Percentiles rank a stretch among this genome's conserved stretches.
Evolutionary conservation across 169 alveolate genomes (phyloP).

Genomic region (Cryptosporidium sp.): DNA sequence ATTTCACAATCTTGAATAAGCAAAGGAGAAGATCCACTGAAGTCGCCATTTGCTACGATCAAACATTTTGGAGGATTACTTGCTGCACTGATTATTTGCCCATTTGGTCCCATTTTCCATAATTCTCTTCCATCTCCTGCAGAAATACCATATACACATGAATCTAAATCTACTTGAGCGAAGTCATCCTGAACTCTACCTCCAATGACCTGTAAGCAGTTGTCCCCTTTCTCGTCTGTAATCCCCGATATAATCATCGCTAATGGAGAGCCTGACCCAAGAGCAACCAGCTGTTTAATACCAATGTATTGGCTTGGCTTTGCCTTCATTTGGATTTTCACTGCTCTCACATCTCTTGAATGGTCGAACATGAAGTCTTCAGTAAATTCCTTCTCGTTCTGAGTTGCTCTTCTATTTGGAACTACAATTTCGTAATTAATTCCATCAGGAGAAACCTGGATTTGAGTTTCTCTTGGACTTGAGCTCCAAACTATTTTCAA

Average conservation of each 20-base stretch:
- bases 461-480: conserved; percentile 74
- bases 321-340: conserved; percentile 86
- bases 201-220: conserved; percentile 85
- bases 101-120: conserved; percentile 79
- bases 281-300: conserved; percentile 86
- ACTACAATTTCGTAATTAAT: conserved; percentile 76
- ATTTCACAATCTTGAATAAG: conserved; percentile 77
- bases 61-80: conserved; percentile 82
- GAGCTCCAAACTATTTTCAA: conserved; percentile 66
- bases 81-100: conserved; percentile 78
- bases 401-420: conserved; percentile 80
- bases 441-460: conserved; percentile 81
- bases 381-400: conserved; percentile 70
- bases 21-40: conserved; percentile 77
- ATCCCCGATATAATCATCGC: conserved; percentile 88
- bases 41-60: conserved; percentile 79
- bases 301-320: conserved; percentile 88
- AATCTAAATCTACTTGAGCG: conserved; percentile 64
- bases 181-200: conserved; percentile 64
- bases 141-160: conserved; percentile 70
- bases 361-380: conserved; percentile 69
- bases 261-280: conserved; percentile 90
- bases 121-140: conserved; percentile 78
- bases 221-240: conserved; percentile 88
- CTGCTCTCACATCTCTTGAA: conserved; percentile 76